Conservation (phyloP, 2,329 filamentous ascomycete genomes). For the Talaromyces sp. region DNA sequence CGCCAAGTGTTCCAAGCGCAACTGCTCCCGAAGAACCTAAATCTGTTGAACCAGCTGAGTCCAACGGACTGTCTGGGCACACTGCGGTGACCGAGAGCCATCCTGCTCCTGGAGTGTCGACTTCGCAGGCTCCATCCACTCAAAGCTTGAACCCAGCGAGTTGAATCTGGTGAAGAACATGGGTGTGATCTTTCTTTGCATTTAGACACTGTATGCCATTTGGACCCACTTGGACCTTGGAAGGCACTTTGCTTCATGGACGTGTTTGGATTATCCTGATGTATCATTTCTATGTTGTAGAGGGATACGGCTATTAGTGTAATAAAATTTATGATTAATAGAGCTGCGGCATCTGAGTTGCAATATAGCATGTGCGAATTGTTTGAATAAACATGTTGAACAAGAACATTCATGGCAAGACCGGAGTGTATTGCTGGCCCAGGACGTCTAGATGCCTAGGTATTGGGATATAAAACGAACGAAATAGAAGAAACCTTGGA, state of each 20-base stretch:
- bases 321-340: background rate
- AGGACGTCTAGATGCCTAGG: conserved; percentile 4
- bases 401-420: too few species aligned
- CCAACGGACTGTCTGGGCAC: conserved; percentile 10
- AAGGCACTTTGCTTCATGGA: background rate
- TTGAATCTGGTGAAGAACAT: background rate
- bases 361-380: too few species aligned
- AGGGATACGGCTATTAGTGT: background rate
- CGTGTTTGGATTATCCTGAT: background rate
- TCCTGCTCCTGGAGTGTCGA: background rate
- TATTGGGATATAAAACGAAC: conserved; percentile 21
- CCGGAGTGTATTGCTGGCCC: background rate
- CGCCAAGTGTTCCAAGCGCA: background rate
- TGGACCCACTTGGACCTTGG: too few species aligned
- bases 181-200: background rate
- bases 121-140: conserved; percentile 1
- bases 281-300: background rate
- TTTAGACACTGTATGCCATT: background rate
- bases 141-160: background rate
- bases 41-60: background rate
- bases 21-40: conserved; percentile 1
- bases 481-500: background rate
- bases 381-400: too few species aligned
- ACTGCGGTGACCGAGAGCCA: conserved; percentile 1
- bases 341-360: too few species aligned